These are phyloP conservation scores for Mucor saturninus DNA, from an alignment of 371 early-diverging fungal species.

Conservation along the genomic window DNA sequence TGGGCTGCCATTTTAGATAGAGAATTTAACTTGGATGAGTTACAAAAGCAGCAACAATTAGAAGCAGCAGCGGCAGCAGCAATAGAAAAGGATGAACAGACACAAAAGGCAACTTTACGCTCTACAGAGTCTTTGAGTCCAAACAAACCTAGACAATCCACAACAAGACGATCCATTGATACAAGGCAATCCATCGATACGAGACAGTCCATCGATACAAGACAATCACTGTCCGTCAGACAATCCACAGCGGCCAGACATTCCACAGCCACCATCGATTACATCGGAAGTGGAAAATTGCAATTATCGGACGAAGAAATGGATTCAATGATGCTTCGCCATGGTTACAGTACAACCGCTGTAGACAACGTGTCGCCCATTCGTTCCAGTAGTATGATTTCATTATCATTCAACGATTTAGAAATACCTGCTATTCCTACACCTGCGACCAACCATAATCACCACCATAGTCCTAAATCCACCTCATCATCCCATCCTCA, in stretches of 20 bases:
- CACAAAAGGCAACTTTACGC: not conserved
- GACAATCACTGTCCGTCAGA: too few species aligned
- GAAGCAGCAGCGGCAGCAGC: not conserved
- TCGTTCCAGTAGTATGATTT: conserved; percentile 4
- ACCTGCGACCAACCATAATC: not conserved
- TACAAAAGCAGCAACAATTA: conserved; percentile 17
- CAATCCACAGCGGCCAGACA: too few species aligned
- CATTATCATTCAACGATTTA: conserved; percentile 8
- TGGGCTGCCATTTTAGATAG: conserved; percentile 43
- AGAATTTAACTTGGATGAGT: conserved; percentile 34
- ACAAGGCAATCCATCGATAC: too few species aligned
- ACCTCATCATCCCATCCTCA: not conserved
- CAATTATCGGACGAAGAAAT: conserved; percentile 6
- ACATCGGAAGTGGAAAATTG: not conserved
- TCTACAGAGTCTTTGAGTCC: too few species aligned
- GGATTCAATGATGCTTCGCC: not conserved
- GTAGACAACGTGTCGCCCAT: not conserved
- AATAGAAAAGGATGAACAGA: not conserved
- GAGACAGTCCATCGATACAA: too few species aligned
- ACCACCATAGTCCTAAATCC: conserved; percentile 1
- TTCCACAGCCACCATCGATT: not conserved
- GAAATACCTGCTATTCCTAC: conserved; percentile 10
- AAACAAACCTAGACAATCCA: too few species aligned
- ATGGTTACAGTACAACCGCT: not conserved
- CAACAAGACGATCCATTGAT: too few species aligned